These are phyloP conservation scores for Eucalyptus globulus DNA, from an alignment of 345 rosid species.

Conservation along the genomic window DNA sequence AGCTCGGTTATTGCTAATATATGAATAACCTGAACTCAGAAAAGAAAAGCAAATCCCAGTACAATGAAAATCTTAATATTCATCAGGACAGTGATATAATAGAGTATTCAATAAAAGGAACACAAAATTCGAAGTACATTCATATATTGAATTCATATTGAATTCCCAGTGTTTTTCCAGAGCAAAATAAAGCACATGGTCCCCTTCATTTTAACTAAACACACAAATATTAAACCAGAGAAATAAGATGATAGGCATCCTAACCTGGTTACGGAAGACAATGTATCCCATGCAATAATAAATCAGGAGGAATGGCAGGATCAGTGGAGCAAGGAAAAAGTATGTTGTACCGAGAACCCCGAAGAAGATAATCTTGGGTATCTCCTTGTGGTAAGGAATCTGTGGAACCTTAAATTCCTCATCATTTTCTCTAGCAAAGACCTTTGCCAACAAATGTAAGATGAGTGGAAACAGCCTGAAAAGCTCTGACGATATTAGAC, in stretches of 20 bases:
- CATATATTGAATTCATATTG: background rate
- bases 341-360: conserved; percentile 82
- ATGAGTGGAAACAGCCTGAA: conserved; percentile 58
- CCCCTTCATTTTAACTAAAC: background rate
- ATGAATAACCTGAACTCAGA: background rate
- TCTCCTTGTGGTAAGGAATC: conserved; percentile 51
- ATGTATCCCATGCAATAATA: conserved; percentile 79
- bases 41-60: background rate
- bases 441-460: conserved; percentile 15
- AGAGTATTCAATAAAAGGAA: background rate
- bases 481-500: conserved; percentile 68
- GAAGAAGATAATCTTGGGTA: conserved; percentile 62
- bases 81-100: background rate
- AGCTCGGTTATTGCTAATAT: background rate
- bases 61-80: background rate
- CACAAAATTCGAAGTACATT: background rate
- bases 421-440: conserved; percentile 19
- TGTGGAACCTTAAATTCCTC: conserved; percentile 55
- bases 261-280: conserved; percentile 88
- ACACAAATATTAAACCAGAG: background rate
- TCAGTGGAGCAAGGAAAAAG: conserved; percentile 82
- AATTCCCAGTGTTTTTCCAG: background rate
- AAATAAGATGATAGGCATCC: background rate
- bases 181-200: background rate
- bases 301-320: conserved; percentile 78